A percentile compares a stretch with the other conserved stretches of the same genome.
Evolutionary conservation across 2,329 filamentous ascomycete genomes (phyloP).

Genomic region (Gremmenia infestans): DNA sequence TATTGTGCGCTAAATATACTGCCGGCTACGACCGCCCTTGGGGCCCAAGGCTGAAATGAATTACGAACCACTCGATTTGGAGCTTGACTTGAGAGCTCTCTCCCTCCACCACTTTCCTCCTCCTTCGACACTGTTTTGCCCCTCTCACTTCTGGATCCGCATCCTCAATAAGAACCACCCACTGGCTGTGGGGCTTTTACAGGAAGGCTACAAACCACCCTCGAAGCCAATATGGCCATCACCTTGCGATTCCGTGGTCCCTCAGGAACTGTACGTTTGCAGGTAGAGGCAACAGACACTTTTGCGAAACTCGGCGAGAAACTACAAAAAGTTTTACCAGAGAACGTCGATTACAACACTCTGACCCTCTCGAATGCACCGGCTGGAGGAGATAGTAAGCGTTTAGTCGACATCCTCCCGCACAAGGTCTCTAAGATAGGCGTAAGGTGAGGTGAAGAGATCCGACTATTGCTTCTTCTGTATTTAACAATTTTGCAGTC

Average conservation of each 20-base stretch:
- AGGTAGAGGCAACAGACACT: constrained; percentile 65
- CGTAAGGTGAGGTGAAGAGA: constrained; percentile 43
- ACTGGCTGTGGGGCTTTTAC: neutral
- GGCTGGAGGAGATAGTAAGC: constrained; percentile 52
- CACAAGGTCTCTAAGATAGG: constrained; percentile 55
- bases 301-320: constrained; percentile 59
- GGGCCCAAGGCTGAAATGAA: neutral
- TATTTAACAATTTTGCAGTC: constrained; percentile 42
- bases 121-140: neutral
- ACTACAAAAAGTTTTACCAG: constrained; percentile 53
- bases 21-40: neutral
- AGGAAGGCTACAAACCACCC: neutral
- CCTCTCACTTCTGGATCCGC: neutral
- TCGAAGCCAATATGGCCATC: neutral
- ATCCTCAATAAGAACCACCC: neutral
- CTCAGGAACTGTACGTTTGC: constrained; percentile 87
- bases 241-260: constrained; percentile 56
- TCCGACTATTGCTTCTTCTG: neutral
- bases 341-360: constrained; percentile 55
- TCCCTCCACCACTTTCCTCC: neutral
- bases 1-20: neutral
- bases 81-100: neutral
- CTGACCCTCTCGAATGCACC: constrained; percentile 60
- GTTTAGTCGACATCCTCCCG: constrained; percentile 51
- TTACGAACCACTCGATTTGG: neutral